A percentile compares a stretch with the other conserved stretches of the same genome.
Conservation (phyloP, 1,139 yeast genomes). For the Geotrichum australiense region DNA sequence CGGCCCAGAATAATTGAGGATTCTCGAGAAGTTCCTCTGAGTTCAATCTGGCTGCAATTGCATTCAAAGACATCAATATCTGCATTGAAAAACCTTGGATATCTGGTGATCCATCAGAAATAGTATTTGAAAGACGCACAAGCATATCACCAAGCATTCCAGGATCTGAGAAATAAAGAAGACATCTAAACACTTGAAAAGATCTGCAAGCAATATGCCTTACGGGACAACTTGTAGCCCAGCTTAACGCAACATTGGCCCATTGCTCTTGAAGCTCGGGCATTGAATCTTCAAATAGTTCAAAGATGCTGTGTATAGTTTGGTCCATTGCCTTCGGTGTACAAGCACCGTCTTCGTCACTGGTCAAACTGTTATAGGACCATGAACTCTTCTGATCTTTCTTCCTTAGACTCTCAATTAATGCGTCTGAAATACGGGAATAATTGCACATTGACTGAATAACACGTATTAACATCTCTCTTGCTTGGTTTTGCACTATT, state of each 20-base stretch:
- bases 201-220: constrained; percentile 96
- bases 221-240: constrained; percentile 98
- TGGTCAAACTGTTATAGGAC: constrained; percentile 81
- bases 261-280: constrained; percentile 67
- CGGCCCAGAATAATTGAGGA: constrained; percentile 94
- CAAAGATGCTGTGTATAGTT: constrained; percentile 59
- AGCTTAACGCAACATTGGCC: constrained; percentile 74
- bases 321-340: constrained; percentile 84
- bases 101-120: constrained; percentile 80
- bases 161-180: constrained; percentile 72
- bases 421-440: constrained; percentile 43
- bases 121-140: constrained; percentile 85
- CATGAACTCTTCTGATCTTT: constrained; percentile 49
- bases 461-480: constrained; percentile 64
- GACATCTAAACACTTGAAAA: constrained; percentile 82
- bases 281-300: constrained; percentile 44
- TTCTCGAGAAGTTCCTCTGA: constrained; percentile 73
- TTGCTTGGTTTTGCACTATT: constrained; percentile 79
- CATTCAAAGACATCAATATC: constrained; percentile 89
- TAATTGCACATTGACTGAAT: constrained; percentile 47
- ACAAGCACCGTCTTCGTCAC: constrained; percentile 72
- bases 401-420: constrained; percentile 43
- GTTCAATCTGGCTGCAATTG: constrained; percentile 78
- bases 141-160: constrained; percentile 90
- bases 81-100: constrained; percentile 98